These are phyloP conservation scores for Colletotrichum sidae DNA, from an alignment of 2,329 filamentous ascomycete genomes.

Conservation along the genomic window DNA sequence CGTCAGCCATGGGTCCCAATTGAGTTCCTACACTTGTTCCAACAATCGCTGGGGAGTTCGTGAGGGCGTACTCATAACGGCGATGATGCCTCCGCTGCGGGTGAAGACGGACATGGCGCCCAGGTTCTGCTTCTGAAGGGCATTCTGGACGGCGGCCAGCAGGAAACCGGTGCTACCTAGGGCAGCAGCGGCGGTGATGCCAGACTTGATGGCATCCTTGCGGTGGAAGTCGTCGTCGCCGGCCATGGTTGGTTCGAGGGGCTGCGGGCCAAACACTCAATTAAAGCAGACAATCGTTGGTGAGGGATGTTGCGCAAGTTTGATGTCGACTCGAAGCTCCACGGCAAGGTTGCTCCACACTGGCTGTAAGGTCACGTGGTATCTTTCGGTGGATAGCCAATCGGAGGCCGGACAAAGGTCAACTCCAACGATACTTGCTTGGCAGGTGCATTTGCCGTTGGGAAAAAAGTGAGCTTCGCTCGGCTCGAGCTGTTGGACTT, in stretches of 20 bases:
- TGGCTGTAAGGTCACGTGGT: slow-evolving; percentile 25
- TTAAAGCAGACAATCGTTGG: slow-evolving; percentile 33
- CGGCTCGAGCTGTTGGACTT: no score
- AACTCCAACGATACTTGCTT: not conserved
- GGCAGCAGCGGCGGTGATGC: slow-evolving; percentile 72
- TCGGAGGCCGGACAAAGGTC: slow-evolving; percentile 35
- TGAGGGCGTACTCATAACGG: slow-evolving; percentile 31
- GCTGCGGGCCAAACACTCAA: slow-evolving; percentile 35
- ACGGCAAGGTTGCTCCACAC: slow-evolving; percentile 29
- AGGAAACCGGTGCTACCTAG: slow-evolving; percentile 77
- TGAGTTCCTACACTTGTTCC: not conserved
- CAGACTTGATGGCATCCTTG: slow-evolving; percentile 78
- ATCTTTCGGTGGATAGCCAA: slow-evolving; percentile 10
- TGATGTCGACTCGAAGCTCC: slow-evolving; percentile 39
- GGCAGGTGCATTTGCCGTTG: not conserved
- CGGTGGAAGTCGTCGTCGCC: slow-evolving; percentile 65
- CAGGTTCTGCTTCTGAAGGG: slow-evolving; percentile 83
- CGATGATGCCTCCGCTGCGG: slow-evolving; percentile 80
- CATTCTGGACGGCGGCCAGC: slow-evolving; percentile 85
- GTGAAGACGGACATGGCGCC: slow-evolving; percentile 85
- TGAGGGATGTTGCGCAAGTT: slow-evolving; percentile 38
- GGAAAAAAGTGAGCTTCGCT: no score
- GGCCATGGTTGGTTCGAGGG: slow-evolving; percentile 37
- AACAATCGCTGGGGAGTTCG: not conserved
- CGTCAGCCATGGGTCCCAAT: slow-evolving; percentile 5